Base-by-base conservation (phyloP, 2,329 filamentous ascomycete genomes). In the Fusarium burgessii region DNA sequence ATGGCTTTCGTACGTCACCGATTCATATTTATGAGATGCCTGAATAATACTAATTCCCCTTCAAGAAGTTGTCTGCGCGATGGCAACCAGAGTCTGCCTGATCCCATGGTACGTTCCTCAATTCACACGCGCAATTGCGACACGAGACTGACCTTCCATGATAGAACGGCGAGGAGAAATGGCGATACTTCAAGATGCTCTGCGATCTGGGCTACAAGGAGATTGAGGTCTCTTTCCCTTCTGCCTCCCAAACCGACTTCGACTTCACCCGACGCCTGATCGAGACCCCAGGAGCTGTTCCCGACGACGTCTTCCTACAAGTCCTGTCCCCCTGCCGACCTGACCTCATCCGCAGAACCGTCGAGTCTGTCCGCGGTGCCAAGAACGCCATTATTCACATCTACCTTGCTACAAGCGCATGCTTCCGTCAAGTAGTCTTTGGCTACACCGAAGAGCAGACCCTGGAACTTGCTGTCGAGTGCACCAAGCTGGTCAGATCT, bases 321-420 rank as follows among this genome's bases (percentile, higher is more conserved):
- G 95, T 98, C 57, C 90, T 98, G 54, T 94, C 94, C 8, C 95
- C 95, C 9, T 98, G 95, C 80, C 91, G 95, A 72, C 91, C 93
- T 78, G 95, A 98, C 80, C 90, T 98, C 78, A 98, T 98, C 82
- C 89, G 92, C 71, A 66, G 62, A 66, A 98, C 95, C 20, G 93
- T 98, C 73, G 93, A 98, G 76, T 94, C 94, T 61, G 85, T 98
- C 71, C 91, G 89, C 79, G 95, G 95, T 50, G 90, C 94, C 29
- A 97, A 97, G 84, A 98, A 97, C 81, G 96, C 93, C 58, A 92
- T 98, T 72, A 87, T 98, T 73, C 95, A 98, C 83, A 92, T 98
- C 76, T 99, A 98, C 84, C 91, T 99, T 52, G 95, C 96, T 51
- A 98, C 96, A 10, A 97, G 93, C 84, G 94, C 94, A 75, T 99